phyloP scores from a whole-genome alignment of 2,329 filamentous ascomycete genomes.

The Penicillium sp. region DNA sequence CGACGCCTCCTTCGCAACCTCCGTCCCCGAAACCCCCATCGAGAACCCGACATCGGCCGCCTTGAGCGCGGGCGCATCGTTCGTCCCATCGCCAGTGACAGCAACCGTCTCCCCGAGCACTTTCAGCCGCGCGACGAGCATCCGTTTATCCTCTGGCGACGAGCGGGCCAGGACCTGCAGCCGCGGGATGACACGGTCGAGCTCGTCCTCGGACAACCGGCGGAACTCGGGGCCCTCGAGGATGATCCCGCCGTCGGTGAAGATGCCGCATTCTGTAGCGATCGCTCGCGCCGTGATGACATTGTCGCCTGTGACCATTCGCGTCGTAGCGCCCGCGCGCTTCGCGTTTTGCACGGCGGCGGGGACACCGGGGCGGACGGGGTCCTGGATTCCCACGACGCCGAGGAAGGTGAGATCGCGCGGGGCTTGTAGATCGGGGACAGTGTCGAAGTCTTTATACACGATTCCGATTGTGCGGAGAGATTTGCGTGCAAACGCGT shows the following conservation, averaged over 20 bases:
- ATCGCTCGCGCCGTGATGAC: slow-evolving; percentile 72
- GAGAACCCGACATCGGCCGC: slow-evolving; percentile 68
- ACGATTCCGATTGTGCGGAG: slow-evolving; percentile 74
- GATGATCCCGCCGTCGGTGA: slow-evolving; percentile 56
- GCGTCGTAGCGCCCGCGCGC: slow-evolving; percentile 67
- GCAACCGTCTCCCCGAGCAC: slow-evolving; percentile 64
- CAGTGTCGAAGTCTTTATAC: slow-evolving; percentile 67
- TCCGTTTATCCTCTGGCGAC: slow-evolving; percentile 67
- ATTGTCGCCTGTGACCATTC: slow-evolving; percentile 72
- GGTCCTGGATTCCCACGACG: slow-evolving; percentile 73
- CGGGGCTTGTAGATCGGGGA: slow-evolving; percentile 66
- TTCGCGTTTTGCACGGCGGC: slow-evolving; percentile 37
- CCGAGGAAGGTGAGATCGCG: slow-evolving; percentile 72
- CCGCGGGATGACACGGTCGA: slow-evolving; percentile 59
- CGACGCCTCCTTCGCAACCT: slow-evolving; percentile 68
- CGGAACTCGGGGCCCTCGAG: slow-evolving; percentile 71
- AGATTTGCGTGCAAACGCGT: slow-evolving; percentile 55
- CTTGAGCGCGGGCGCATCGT: slow-evolving; percentile 67
- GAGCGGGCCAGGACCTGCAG: slow-evolving; percentile 67
- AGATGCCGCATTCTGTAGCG: slow-evolving; percentile 72
- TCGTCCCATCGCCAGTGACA: slow-evolving; percentile 66
- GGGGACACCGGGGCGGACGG: slow-evolving; percentile 65
- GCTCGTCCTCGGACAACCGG: slow-evolving; percentile 60
- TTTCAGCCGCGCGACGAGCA: slow-evolving; percentile 63
- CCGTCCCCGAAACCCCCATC: slow-evolving; percentile 67